Evolutionary conservation across 768 basidiomycete species (phyloP).

Genomic region (Amanita inopinata): DNA sequence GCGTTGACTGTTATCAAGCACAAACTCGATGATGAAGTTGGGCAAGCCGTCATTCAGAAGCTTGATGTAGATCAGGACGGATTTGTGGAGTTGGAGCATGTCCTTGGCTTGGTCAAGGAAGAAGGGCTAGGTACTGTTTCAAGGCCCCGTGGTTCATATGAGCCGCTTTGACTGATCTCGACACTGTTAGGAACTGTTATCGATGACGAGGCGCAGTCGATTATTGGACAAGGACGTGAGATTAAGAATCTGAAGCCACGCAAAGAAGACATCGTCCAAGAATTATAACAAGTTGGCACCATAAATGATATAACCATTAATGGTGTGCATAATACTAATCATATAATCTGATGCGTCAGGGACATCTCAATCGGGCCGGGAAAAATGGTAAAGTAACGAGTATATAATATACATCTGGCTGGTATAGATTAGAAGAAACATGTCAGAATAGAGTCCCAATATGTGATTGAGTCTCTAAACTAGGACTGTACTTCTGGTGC

Average conservation of each 20-base stretch:
- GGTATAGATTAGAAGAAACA: constrained; percentile 3
- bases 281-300: constrained; percentile 23
- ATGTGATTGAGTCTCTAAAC: not conserved
- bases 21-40: constrained; percentile 81
- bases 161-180: constrained; percentile 7
- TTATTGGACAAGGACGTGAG: constrained; percentile 79
- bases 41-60: constrained; percentile 81
- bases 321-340: not conserved
- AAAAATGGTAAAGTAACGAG: constrained; percentile 2
- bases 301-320: not conserved
- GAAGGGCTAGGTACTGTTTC: too few species aligned
- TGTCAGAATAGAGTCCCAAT: not conserved
- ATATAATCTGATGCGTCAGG: not conserved
- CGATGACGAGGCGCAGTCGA: constrained; percentile 74
- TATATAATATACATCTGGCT: constrained; percentile 11
- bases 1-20: constrained; percentile 92
- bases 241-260: constrained; percentile 74
- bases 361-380: too few species aligned
- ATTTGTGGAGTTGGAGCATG: constrained; percentile 91
- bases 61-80: constrained; percentile 95
- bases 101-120: constrained; percentile 79
- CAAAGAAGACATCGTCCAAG: constrained; percentile 93
- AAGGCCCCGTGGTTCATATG: constrained; percentile 32
- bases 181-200: constrained; percentile 57
- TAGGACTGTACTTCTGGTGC: constrained; percentile 19